Percentiles rank a stretch among this genome's conserved stretches.
phyloP scores from a whole-genome alignment of 2,329 filamentous ascomycete species.

The Fusarium sp. region DNA sequence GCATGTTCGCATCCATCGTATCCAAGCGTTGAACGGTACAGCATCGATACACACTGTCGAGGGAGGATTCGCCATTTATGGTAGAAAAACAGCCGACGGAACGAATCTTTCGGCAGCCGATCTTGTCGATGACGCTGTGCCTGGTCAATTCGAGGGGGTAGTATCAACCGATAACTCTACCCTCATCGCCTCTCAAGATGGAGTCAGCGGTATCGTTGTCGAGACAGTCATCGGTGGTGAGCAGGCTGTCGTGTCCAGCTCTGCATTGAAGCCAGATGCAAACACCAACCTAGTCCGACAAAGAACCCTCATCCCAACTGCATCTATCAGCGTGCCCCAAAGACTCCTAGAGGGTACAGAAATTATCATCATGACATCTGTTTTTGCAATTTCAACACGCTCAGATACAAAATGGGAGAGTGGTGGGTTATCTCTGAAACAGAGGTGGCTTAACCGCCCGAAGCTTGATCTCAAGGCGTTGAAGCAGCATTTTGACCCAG shows the following conservation, averaged over 20 bases:
- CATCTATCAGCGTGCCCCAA: not conserved
- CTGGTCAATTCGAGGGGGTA: not conserved
- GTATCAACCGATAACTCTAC: not conserved
- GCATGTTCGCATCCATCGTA: constrained; percentile 46
- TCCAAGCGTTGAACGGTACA: not conserved
- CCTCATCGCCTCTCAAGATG: constrained; percentile 14
- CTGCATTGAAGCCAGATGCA: constrained; percentile 31
- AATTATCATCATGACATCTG: not conserved
- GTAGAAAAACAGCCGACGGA: constrained; percentile 9
- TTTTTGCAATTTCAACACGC: constrained; percentile 23
- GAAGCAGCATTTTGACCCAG: not conserved
- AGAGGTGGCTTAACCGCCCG: constrained; percentile 17
- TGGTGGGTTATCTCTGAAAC: not conserved
- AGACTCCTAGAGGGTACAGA: not conserved
- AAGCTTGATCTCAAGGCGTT: not conserved
- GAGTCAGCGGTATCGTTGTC: constrained; percentile 18
- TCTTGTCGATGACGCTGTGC: accelerated
- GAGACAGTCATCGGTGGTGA: not conserved
- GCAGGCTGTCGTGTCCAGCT: not conserved
- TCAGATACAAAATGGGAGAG: not conserved
- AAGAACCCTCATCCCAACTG: constrained; percentile 30
- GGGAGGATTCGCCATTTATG: constrained; percentile 37
- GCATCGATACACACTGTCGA: constrained; percentile 25
- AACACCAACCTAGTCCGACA: constrained; percentile 34
- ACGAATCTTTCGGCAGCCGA: not conserved